Conservation (phyloP, 1,284 basidiomycete genomes). For the Dichomitus squalens region DNA sequence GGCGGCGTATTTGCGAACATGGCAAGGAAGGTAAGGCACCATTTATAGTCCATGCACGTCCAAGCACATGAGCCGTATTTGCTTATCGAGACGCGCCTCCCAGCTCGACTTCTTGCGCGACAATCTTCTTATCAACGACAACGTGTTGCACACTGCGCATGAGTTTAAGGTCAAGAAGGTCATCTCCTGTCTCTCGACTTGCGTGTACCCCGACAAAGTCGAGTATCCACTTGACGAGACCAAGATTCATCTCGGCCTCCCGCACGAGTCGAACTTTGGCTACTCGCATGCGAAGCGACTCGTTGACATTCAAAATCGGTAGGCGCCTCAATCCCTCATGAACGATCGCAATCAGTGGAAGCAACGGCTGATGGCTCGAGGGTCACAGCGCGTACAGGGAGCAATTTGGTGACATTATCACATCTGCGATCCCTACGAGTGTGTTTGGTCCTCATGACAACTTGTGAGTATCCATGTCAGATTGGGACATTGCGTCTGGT, state of each 20-base stretch:
- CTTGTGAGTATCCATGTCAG: constrained; percentile 46
- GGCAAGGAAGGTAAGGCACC: constrained; percentile 81
- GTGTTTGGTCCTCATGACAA: constrained; percentile 87
- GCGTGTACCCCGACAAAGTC: constrained; percentile 87
- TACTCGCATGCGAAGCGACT: constrained; percentile 91
- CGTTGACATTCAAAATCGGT: constrained; percentile 93
- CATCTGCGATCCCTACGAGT: constrained; percentile 91
- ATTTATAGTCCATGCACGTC: not conserved
- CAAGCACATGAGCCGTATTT: not conserved
- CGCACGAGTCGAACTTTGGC: constrained; percentile 89
- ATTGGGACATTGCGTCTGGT: not conserved
- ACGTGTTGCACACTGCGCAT: constrained; percentile 77
- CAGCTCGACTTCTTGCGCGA: constrained; percentile 87
- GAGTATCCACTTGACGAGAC: constrained; percentile 88
- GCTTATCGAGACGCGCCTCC: not conserved
- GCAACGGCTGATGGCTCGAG: not conserved
- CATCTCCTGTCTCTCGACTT: constrained; percentile 86
- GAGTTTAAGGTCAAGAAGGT: constrained; percentile 67
- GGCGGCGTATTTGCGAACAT: constrained; percentile 92
- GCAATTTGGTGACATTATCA: constrained; percentile 88
- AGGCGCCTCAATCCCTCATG: constrained; percentile 27
- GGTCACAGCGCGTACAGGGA: constrained; percentile 81
- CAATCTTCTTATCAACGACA: constrained; percentile 90
- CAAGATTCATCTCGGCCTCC: constrained; percentile 86
- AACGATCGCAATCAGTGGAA: not conserved